Base-by-base conservation (phyloP, 2,329 filamentous ascomycete genomes). In the Pestalotiopsis sp. region DNA sequence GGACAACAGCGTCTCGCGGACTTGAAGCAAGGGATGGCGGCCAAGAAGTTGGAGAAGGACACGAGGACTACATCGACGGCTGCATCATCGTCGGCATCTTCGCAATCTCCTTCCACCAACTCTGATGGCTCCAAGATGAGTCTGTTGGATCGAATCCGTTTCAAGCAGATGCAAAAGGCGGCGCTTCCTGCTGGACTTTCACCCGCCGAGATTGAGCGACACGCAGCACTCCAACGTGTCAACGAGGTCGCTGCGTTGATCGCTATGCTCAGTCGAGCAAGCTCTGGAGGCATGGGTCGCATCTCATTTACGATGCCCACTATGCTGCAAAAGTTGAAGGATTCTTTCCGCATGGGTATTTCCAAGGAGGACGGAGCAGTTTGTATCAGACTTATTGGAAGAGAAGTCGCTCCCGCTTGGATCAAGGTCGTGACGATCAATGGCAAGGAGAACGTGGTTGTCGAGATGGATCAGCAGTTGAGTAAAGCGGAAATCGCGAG, bases 131-230 rank as follows among this genome's bases (percentile, higher is more conserved):
- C 80, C 60, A 84, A 90, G 81, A 90, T 92, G 82, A 89, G 88
- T 66, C 87, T 97, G 27, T 85, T 96, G 68, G 92, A 95, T 78
- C 91, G 92, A 63, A 88, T 97, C 71, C 90, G 92, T 71, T 84
- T 87, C 67, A 95, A 95, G 82, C 88, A 92, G 72, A 79, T 86
- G 72, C 83, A 87, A 77, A 77, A 87, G 77, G 75, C 82, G 70
- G 76, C 84, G 70, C 65, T 81, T 69, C 68, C 83, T 68, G 72
- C 78, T 0, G 86, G 85, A 0, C 83, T 86, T 0, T 81, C 86
- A 0, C 83, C 86, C 25, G 85, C 83, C 20, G 85, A 90, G 72
- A 80, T 92, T 3, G 82, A 87, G 70, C 90, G 91, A 13, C 86
- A 85, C 14, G 87, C 89, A 3, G 92, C 92, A 0, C 82, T 93